Conservation (phyloP, 2,329 filamentous ascomycete genomes). For the Fusarium citri region DNA sequence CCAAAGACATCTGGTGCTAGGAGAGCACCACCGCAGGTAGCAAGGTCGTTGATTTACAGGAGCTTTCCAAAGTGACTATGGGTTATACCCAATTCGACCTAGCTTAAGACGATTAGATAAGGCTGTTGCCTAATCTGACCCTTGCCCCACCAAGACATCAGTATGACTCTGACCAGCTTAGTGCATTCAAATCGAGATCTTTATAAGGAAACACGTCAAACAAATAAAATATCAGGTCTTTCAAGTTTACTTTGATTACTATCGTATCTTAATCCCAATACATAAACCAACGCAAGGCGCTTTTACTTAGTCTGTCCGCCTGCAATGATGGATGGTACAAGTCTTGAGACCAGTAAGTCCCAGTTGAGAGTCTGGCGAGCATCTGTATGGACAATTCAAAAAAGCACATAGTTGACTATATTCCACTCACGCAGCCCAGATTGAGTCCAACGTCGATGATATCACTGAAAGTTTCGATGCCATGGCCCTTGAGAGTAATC, state of each 20-base stretch:
- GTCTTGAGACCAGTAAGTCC: constrained; percentile 58
- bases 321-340: constrained; percentile 99
- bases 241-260: rapidly evolving
- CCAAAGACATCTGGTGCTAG: too few species aligned
- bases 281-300: not conserved
- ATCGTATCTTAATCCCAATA: too few species aligned
- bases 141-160: not conserved
- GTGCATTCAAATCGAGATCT: not conserved
- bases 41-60: too few species aligned
- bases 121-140: not conserved
- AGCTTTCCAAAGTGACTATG: too few species aligned
- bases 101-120: not conserved
- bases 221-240: rapidly evolving
- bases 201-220: not conserved
- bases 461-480: constrained; percentile 98
- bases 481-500: constrained; percentile 96
- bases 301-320: constrained; percentile 27
- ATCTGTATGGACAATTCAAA: not conserved
- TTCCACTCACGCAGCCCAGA: constrained; percentile 76
- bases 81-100: not conserved
- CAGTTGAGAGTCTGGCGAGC: not conserved
- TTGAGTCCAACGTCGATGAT: constrained; percentile 99
- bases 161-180: not conserved
- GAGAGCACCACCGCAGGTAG: too few species aligned
- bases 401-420: not conserved